phyloP scores from a whole-genome alignment of 1,284 basidiomycete genomes.

The Marasmius fiardii region DNA sequence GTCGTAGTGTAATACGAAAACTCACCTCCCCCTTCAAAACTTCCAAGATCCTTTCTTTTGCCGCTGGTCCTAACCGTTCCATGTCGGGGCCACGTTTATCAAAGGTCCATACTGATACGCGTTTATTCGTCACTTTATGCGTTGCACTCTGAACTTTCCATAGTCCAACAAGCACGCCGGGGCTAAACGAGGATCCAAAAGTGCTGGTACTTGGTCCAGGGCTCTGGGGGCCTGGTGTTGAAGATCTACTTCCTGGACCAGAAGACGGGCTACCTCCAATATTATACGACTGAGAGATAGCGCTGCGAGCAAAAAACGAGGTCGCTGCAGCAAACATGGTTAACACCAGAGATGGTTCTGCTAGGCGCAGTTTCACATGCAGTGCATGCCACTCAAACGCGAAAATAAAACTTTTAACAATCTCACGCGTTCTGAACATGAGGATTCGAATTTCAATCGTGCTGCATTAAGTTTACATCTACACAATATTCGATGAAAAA shows the following conservation, averaged over 20 bases:
- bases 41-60: slow-evolving; percentile 74
- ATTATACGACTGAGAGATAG: slow-evolving; percentile 82
- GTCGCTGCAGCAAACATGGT: slow-evolving; percentile 86
- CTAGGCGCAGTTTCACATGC: no score
- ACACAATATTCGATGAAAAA: not conserved
- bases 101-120: slow-evolving; percentile 86
- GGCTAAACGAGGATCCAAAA: slow-evolving; percentile 41
- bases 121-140: slow-evolving; percentile 86
- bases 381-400: no score
- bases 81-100: slow-evolving; percentile 80
- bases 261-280: slow-evolving; percentile 42
- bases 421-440: not conserved
- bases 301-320: slow-evolving; percentile 85
- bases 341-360: not conserved
- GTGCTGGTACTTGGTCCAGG: slow-evolving; percentile 28
- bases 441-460: not conserved
- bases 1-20: slow-evolving; percentile 15
- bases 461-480: not conserved
- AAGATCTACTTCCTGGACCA: slow-evolving; percentile 47
- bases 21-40: slow-evolving; percentile 86
- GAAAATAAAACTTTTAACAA: no score
- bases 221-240: slow-evolving; percentile 57
- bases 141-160: slow-evolving; percentile 84
- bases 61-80: slow-evolving; percentile 58
- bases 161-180: slow-evolving; percentile 72